Base-by-base conservation (phyloP, 2,329 filamentous ascomycete species). In the Aspergillus novofumigatus region DNA sequence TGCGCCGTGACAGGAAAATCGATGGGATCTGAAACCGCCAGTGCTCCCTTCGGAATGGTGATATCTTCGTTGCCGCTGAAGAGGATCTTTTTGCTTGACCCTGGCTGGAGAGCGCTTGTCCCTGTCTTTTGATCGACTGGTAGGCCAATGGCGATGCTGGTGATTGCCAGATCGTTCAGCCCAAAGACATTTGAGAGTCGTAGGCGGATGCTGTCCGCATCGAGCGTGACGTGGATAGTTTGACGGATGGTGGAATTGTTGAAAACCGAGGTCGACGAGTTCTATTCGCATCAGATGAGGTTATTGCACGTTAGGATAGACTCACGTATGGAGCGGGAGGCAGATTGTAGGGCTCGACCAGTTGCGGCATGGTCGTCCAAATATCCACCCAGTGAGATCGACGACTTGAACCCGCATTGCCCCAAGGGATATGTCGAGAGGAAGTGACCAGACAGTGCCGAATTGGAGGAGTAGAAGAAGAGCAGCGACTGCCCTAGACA, bases 111-210 rank as follows among this genome's bases (percentile, higher is more conserved):
- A 5, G 71, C 74, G 38, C 78, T 76, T 4, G 77, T 77, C 49
- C 82, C 81, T 35, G 81, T 80, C 3, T 73, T 65, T 6, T 61
- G 53, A 9, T 56, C 42, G 0, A n/a, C 45, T 5, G 86, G 81
- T 0, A 86, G 72, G 0, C 84, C 83, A 5, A 89, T 69, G 0
- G 83, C 83, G 1, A 82, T 83, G 1, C 80, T 78, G 0, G 82
- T 85, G 62, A 89, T 82, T 48, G 82, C 79, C 2, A 89, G 75
- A 60, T 84, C 80, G 38, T 79, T 83, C 1, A 77, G 69, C 2
- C 87, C 86, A 62, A 89, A 89, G 0, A 81, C 82, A 66, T 90
- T 89, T 47, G 85, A 87, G 52, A 89, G 77, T 49, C 83, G 82
- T 38, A 89, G 72, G 9, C 86, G 83, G 59, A 89, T 79, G 23